These are phyloP conservation scores for Euphorbia celastroides DNA, from an alignment of 441 rosid species.

Conservation along the genomic window DNA sequence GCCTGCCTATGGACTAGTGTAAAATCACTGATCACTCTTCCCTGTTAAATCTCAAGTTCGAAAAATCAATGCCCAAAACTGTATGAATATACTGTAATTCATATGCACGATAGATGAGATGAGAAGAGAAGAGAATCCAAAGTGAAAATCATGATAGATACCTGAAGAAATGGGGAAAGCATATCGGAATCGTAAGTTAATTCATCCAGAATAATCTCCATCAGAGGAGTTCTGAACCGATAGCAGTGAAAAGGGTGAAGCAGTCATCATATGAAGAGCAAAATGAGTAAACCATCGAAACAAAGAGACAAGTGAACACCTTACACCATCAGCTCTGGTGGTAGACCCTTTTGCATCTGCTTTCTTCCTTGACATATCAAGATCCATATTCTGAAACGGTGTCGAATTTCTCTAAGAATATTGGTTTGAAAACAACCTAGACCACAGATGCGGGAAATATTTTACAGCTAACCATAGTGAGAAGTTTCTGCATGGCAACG, in stretches of 20 bases:
- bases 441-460: background rate
- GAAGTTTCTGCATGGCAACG: constrained; percentile 49
- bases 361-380: constrained; percentile 61
- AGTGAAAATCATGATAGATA: constrained; percentile 2
- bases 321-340: constrained; percentile 68
- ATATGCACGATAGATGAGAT: background rate
- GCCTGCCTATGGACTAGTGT: background rate
- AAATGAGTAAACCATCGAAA: constrained; percentile 11
- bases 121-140: background rate
- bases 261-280: constrained; percentile 7
- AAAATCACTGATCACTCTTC: background rate
- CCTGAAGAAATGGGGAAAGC: constrained; percentile 28
- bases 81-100: background rate
- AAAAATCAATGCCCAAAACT: background rate
- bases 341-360: constrained; percentile 54
- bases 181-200: constrained; percentile 28
- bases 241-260: background rate
- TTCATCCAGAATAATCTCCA: constrained; percentile 67
- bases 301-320: constrained; percentile 37
- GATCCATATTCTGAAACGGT: constrained; percentile 64
- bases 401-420: background rate
- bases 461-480: constrained; percentile 42
- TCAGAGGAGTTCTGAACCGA: constrained; percentile 63
- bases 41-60: too few relatives aligned
- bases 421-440: constrained; percentile 2